Conservation (phyloP, 2,329 filamentous ascomycete genomes). For the Karstenula rhodostoma region DNA sequence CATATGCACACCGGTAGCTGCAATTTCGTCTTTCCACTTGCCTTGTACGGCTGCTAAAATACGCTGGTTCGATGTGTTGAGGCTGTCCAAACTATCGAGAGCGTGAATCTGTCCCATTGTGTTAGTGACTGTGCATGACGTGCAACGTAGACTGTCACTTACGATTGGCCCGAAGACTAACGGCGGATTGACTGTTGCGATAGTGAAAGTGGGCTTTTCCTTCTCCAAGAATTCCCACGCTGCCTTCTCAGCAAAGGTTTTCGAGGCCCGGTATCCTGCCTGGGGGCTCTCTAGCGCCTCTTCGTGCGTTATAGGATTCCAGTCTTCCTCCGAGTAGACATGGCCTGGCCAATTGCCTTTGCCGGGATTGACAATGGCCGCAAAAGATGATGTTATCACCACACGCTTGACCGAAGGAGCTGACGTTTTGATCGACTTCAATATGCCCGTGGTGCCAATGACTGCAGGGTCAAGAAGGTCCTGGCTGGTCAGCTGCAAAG, state of each 20-base stretch:
- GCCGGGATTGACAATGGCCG: conserved; percentile 66
- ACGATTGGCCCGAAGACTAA: conserved; percentile 61
- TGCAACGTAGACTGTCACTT: conserved; percentile 15
- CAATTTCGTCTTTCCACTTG: conserved; percentile 64
- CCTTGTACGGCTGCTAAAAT: conserved; percentile 71
- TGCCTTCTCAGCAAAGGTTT: conserved; percentile 68
- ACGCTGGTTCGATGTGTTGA: conserved; percentile 78
- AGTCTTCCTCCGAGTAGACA: conserved; percentile 63
- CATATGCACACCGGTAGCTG: conserved; percentile 63
- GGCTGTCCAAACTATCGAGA: conserved; percentile 66
- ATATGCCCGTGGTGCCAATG: conserved; percentile 69
- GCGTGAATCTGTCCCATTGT: conserved; percentile 55
- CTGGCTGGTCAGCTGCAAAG: conserved; percentile 27
- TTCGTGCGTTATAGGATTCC: conserved; percentile 65
- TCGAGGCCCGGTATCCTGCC: conserved; percentile 62
- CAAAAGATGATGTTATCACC: conserved; percentile 74
- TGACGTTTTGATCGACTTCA: conserved; percentile 67
- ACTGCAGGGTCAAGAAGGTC: conserved; percentile 67
- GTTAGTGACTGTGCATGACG: conserved; percentile 18
- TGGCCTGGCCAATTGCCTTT: conserved; percentile 61
- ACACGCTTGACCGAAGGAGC: conserved; percentile 76
- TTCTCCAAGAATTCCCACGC: conserved; percentile 63
- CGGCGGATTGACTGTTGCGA: conserved; percentile 60
- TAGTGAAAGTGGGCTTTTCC: conserved; percentile 59
- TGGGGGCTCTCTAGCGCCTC: conserved; percentile 55